Evolutionary conservation across 306 rosid genomes (phyloP).

Genomic region (Erythrophleum fordii): DNA sequence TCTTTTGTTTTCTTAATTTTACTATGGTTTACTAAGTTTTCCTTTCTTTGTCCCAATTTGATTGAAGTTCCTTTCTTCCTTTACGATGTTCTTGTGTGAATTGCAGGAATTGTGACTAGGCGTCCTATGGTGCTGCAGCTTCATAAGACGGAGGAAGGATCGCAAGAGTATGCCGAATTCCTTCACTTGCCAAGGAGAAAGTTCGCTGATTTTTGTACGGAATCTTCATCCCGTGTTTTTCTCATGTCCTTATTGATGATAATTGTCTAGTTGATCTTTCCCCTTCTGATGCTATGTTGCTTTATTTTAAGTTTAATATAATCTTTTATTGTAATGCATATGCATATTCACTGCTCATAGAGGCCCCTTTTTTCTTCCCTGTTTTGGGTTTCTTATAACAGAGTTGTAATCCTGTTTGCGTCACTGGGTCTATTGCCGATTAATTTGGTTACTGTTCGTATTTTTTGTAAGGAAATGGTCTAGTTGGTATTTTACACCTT

Average conservation of each 20-base stretch:
- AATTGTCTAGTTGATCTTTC: not conserved
- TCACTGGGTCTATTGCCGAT: not conserved
- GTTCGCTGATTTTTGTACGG: conserved; percentile 73
- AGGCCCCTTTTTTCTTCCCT: conserved; percentile 16
- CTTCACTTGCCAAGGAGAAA: conserved; percentile 84
- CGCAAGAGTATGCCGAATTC: conserved; percentile 92
- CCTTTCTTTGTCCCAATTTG: not conserved
- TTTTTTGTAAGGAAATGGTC: not conserved
- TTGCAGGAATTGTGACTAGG: conserved; percentile 92
- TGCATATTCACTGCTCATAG: not conserved
- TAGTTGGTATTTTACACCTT: not conserved
- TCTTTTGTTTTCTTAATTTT: not conserved
- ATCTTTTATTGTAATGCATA: not conserved
- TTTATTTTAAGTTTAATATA: not conserved
- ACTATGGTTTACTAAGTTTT: not conserved
- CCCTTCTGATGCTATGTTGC: not conserved
- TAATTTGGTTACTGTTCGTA: not conserved
- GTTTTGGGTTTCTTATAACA: not conserved
- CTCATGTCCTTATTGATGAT: not conserved
- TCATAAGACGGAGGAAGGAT: conserved; percentile 73
- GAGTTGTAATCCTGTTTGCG: conserved; percentile 9
- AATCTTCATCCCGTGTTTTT: not conserved
- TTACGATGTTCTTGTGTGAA: conserved; percentile 22
- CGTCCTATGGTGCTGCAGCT: conserved; percentile 98
- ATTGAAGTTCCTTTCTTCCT: not conserved